Evolutionary conservation across 2,329 filamentous ascomycete genomes (phyloP).

Genomic region (Pseudogymnoascus sp.): DNA sequence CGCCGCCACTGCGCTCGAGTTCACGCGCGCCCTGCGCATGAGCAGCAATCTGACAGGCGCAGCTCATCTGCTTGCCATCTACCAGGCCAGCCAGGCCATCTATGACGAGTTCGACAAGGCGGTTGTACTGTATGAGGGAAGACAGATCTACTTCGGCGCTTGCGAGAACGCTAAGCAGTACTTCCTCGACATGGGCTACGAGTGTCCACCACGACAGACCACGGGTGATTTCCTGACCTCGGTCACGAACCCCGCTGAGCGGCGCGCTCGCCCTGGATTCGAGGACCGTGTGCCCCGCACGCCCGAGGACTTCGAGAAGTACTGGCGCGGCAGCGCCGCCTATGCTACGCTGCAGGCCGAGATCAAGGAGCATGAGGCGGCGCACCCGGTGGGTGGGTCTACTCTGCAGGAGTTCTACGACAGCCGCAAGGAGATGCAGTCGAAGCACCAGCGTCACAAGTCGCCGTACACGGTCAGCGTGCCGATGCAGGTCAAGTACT

Average conservation of each 20-base stretch:
- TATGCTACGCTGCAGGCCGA: constrained; percentile 38
- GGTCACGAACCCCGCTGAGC: constrained; percentile 56
- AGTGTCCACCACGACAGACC: constrained; percentile 50
- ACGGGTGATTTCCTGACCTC: constrained; percentile 67
- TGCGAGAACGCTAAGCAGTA: constrained; percentile 57
- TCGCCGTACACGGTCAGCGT: constrained; percentile 80
- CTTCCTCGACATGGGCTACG: constrained; percentile 63
- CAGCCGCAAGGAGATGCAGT: constrained; percentile 30
- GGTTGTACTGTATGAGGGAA: constrained; percentile 57
- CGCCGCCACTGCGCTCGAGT: constrained; percentile 65
- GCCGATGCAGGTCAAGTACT: constrained; percentile 65
- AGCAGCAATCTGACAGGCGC: constrained; percentile 57
- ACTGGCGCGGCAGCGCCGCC: constrained; percentile 40
- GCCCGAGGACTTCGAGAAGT: constrained; percentile 46
- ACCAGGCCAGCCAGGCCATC: constrained; percentile 62
- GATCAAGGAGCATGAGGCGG: constrained; percentile 43
- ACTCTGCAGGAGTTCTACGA: constrained; percentile 33
- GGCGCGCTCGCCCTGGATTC: constrained; percentile 48
- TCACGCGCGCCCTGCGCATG: constrained; percentile 58
- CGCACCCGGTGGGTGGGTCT: constrained; percentile 29
- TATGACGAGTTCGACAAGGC: constrained; percentile 67
- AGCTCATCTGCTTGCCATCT: constrained; percentile 60
- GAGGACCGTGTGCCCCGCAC: constrained; percentile 50
- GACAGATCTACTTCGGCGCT: constrained; percentile 66
- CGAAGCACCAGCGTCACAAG: constrained; percentile 51